Percentiles rank a stretch among this genome's conserved stretches.
Evolutionary conservation across 108 stramenopile genomes (phyloP).

Genomic region (Aurantiochytrium sp.): DNA sequence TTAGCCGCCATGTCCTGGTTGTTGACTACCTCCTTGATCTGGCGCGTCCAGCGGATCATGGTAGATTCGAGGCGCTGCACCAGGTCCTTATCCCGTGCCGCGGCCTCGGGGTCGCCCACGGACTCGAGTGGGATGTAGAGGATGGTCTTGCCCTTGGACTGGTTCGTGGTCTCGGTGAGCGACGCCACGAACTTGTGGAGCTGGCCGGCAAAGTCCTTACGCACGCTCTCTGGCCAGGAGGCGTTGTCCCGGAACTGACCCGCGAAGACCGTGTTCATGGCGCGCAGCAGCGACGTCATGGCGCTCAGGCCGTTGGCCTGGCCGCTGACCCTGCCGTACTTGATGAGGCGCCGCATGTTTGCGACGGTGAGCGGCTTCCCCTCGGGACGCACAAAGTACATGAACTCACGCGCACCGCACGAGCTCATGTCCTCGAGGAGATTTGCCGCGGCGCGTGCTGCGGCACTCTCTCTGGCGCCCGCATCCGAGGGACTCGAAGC

Average conservation of each 20-base stretch:
- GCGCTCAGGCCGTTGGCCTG: neutral
- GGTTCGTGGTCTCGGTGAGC: conserved; percentile 53
- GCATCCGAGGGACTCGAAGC: no score
- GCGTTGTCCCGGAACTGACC: conserved; percentile 32
- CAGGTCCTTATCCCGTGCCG: conserved; percentile 53
- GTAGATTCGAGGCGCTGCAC: conserved; percentile 62
- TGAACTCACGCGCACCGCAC: neutral
- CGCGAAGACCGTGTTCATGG: conserved; percentile 52
- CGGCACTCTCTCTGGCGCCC: neutral
- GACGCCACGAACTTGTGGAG: conserved; percentile 63
- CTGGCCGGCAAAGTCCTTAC: conserved; percentile 58
- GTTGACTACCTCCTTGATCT: conserved; percentile 58
- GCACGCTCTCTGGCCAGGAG: conserved; percentile 52
- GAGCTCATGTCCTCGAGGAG: neutral
- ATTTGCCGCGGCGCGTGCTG: neutral
- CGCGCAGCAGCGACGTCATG: conserved; percentile 44
- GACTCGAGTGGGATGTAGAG: conserved; percentile 57
- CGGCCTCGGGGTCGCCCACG: conserved; percentile 23
- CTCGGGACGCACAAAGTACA: conserved; percentile 22
- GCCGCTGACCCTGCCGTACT: conserved; percentile 48
- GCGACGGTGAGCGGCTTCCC: conserved; percentile 32
- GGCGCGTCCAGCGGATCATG: conserved; percentile 66
- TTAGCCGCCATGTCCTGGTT: neutral
- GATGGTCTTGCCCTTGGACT: conserved; percentile 56
- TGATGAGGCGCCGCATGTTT: conserved; percentile 32